A percentile compares a stretch with the other conserved stretches of the same genome.
phyloP scores from a whole-genome alignment of 164 flowering plant genomes.

The Platanus orientalis region DNA sequence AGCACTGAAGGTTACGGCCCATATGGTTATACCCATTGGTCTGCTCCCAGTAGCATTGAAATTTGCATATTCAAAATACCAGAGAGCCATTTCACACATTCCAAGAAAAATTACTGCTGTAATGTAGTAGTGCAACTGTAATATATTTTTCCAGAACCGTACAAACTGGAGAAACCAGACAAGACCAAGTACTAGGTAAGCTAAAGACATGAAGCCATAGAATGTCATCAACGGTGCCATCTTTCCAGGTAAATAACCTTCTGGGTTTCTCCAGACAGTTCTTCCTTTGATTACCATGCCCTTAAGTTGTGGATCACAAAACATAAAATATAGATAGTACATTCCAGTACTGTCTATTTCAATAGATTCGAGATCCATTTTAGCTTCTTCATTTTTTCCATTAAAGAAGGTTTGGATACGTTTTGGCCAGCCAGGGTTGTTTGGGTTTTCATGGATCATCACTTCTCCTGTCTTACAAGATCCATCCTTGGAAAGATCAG shows the following conservation, averaged over 20 bases:
- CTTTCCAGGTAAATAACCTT: slow-evolving; percentile 84
- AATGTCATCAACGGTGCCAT: slow-evolving; percentile 81
- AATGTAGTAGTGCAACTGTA: slow-evolving; percentile 65
- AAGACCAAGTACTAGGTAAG: no score
- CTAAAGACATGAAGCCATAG: slow-evolving; percentile 73
- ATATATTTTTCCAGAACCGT: slow-evolving; percentile 65
- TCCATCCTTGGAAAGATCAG: slow-evolving; percentile 30
- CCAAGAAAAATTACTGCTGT: slow-evolving; percentile 82
- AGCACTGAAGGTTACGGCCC: slow-evolving; percentile 72
- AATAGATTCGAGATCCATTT: slow-evolving; percentile 32
- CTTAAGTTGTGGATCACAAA: slow-evolving; percentile 60
- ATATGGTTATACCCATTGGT: slow-evolving; percentile 70
- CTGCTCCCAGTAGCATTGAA: slow-evolving; percentile 74
- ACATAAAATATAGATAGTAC: slow-evolving; percentile 75
- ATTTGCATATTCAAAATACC: slow-evolving; percentile 78
- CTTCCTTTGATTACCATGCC: slow-evolving; percentile 63
- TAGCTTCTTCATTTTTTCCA: slow-evolving; percentile 42
- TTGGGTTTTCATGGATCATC: no score
- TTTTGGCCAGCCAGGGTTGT: no score
- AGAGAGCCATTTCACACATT: slow-evolving; percentile 86
- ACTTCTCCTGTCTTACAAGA: slow-evolving; percentile 60
- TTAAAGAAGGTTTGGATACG: slow-evolving; percentile 53
- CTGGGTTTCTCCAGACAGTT: slow-evolving; percentile 83
- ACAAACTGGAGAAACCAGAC: no score
- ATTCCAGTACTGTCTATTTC: slow-evolving; percentile 65